Conservation (phyloP, 148 eudicot genomes). For the Nyssa sinensis region DNA sequence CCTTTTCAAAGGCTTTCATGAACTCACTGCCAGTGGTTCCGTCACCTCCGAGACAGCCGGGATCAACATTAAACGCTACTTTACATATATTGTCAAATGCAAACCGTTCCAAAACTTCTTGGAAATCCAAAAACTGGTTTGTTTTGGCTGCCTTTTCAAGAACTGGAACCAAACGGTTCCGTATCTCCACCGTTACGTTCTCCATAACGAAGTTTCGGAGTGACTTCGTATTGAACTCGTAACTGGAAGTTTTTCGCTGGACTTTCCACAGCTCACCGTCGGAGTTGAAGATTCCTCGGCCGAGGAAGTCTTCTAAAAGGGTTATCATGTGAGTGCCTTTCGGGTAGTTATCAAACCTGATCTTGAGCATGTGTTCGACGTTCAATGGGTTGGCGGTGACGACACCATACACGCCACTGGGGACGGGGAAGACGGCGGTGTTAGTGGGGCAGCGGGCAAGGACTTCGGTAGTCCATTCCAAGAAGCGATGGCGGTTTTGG, state of each 20-base stretch:
- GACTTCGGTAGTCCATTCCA: conserved; percentile 57
- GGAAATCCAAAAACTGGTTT: conserved; percentile 47
- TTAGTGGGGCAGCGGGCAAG: conserved; percentile 43
- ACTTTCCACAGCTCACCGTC: conserved; percentile 57
- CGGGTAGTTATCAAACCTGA: conserved; percentile 63
- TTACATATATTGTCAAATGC: conserved; percentile 68
- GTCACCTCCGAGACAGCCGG: conserved; percentile 50
- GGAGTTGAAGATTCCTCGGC: conserved; percentile 69
- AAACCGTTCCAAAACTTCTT: conserved; percentile 63
- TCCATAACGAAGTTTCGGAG: conserved; percentile 50
- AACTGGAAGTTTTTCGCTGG: conserved; percentile 72
- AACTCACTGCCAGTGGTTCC: conserved; percentile 43
- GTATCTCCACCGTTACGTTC: conserved; percentile 35
- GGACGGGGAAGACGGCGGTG: conserved; percentile 56
- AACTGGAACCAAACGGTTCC: conserved; percentile 45
- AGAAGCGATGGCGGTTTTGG: conserved; percentile 68
- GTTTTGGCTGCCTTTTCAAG: conserved; percentile 23
- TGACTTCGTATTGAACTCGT: conserved; percentile 62
- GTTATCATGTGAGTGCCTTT: conserved; percentile 46
- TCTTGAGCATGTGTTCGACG: conserved; percentile 68
- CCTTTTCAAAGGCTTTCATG: conserved; percentile 66
- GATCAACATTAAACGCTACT: conserved; percentile 70
- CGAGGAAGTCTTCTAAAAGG: conserved; percentile 60
- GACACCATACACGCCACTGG: conserved; percentile 47
- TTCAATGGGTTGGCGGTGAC: conserved; percentile 59